Percentiles rank a stretch among this genome's conserved stretches.
These are phyloP conservation scores for Camellia oleifera DNA, from an alignment of 179 eudicot genomes.

Conservation along the genomic window DNA sequence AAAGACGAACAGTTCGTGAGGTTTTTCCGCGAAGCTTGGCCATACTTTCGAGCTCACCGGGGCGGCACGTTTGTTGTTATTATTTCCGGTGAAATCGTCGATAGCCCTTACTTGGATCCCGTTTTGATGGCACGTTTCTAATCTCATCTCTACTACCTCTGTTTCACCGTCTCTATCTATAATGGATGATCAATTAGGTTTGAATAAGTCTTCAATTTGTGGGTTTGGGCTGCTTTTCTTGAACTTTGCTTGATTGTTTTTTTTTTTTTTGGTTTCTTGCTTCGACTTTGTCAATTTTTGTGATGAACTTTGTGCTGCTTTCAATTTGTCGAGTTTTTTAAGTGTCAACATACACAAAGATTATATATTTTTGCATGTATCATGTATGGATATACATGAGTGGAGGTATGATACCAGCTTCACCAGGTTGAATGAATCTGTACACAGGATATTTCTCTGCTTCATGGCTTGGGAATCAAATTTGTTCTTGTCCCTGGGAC, in stretches of 20 bases:
- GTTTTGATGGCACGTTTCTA: conserved; percentile 55
- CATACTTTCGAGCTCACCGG: conserved; percentile 74
- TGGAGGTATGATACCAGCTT: background rate
- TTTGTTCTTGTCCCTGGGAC: conserved; percentile 95
- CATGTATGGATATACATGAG: too few species aligned
- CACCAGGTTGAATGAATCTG: background rate
- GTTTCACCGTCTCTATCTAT: too few species aligned
- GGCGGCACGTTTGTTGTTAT: conserved; percentile 72
- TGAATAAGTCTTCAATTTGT: too few species aligned
- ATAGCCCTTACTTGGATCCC: conserved; percentile 55
- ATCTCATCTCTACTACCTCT: background rate
- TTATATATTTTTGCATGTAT: too few species aligned
- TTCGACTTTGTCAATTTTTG: background rate
- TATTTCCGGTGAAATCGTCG: conserved; percentile 73
- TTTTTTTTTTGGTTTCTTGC: background rate
- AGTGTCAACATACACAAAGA: background rate
- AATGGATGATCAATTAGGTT: too few species aligned
- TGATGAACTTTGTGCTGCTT: background rate
- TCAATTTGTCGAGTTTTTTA: background rate
- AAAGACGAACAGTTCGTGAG: conserved; percentile 62
- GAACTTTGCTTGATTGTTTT: background rate
- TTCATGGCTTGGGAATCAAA: conserved; percentile 88
- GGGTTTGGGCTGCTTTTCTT: background rate
- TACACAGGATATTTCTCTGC: conserved; percentile 82
- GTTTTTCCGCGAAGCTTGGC: conserved; percentile 85